Base-by-base conservation (phyloP, 257 asterid species). In the Sherardia arvensis region DNA sequence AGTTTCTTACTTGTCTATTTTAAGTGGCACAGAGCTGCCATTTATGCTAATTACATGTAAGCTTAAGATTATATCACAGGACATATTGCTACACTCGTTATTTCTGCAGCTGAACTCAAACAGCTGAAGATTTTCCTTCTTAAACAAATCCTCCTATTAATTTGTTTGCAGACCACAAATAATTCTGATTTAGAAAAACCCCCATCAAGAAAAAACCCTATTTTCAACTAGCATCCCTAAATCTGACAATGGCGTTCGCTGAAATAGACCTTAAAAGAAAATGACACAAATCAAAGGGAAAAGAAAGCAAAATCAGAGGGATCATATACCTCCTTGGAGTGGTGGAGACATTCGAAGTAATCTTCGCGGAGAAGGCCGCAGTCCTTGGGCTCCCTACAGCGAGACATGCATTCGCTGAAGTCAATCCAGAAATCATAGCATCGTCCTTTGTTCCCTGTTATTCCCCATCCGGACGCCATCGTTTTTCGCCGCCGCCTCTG, bases 401-500 rank as follows among this genome's bases (percentile, higher is more conserved):
- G 82, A 26, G 99, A 92, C 97, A 89, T 92, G 67, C 99, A 92
- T 47, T 92, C 97, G 66, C 97, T 92, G 67, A 92, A 92, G 53
- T 90, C 96, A 74, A 84, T 83, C 99, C 99, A 93, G 85, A 93
- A 93, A 76, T 93, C 99, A 74, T 93, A 89, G 71, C 99, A 93
- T 53, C 97, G 79, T 2, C 97, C 97, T 74, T 90, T 89, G 87
- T 87, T 93, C 65, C 99, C 99, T 7, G 94, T 84, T 47, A 93
- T 93, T 61, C 97, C 97, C 97, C 97, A 92, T 26, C 97, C 97
- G 25, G 97, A 92, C 72, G 97, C 97, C 97, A 89, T 92, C 33
- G 59, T n/a, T 47, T 48, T 38, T 38, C 47, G 7, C 40, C 9
- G 40, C 12, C 28, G 14, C 55, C 38, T 57, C 67, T 26, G 57